Evolutionary conservation across 169 alveolate species (phyloP), one percentile per base, ranked within the genome.

Genomic region (Cryptosporidium baileyi): DNA sequence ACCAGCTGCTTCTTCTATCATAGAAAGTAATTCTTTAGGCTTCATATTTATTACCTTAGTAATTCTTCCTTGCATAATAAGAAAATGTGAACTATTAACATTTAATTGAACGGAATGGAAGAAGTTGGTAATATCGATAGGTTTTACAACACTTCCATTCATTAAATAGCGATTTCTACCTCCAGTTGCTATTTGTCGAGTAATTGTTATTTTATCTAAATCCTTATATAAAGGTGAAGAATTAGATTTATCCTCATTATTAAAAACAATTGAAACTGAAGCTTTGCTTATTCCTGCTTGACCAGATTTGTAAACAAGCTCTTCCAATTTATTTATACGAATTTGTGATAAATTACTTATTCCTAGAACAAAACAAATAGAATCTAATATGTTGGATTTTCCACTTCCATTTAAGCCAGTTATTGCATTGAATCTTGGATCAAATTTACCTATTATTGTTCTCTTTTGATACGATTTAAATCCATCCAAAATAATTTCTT

Each of bases 371-470:
- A 98, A 98, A 80, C 99, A 96, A 61, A 98, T 95, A 3, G 99
- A 95, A 92, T 98, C 99, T 67, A 98, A 90, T 43, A 98, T 97
- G 89, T 98, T 98, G 2, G 99, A 97, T 91, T 98, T 98, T 9
- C 99, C 99, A 62, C 98, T 94, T 0, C 99, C 99, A 89, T 98
- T 97, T 45, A 96, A 93, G 7, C 99, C 99, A 26, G 99, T 98
- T 60, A 98, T 97, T 13, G 99, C 99, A 90, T 97, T 98, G 94
- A 98, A 98, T 80, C 96, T 97, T n/a, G 96, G 95, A 81, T 97
- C 98, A 38, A 97, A 94, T 15, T 95, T 98, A 28, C 93, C 93
- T 7, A 97, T 91, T 34, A 92, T 95, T 17, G 99, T 97, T 38
- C 85, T 74, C 28, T 57, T 74, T 24, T 74, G 85, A 74, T 74